Evolutionary conservation across 805 yeast species (phyloP).

Genomic region (Candida nonsorbophila): DNA sequence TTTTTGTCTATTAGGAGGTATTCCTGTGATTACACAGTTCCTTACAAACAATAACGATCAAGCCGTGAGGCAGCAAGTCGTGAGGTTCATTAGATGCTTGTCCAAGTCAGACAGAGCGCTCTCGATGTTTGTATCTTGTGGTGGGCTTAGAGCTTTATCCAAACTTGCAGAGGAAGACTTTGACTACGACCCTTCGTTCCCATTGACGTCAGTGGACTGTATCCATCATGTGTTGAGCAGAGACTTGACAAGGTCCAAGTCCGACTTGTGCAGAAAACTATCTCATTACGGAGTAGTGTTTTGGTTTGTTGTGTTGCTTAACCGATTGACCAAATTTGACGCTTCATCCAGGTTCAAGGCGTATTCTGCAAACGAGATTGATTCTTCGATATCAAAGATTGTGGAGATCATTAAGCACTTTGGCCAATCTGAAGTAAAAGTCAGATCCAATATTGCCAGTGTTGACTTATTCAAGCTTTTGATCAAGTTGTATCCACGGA

Average conservation of each 20-base stretch:
- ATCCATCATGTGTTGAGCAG: constrained; percentile 29
- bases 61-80: constrained; percentile 32
- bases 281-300: constrained; percentile 38
- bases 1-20: constrained; percentile 39
- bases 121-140: constrained; percentile 39
- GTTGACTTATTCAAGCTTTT: constrained; percentile 35
- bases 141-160: constrained; percentile 39
- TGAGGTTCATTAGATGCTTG: constrained; percentile 26
- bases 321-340: constrained; percentile 17
- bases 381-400: constrained; percentile 19
- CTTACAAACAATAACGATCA: constrained; percentile 22
- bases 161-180: constrained; percentile 44
- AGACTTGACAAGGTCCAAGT: constrained; percentile 33
- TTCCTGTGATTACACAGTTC: constrained; percentile 36
- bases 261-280: constrained; percentile 36
- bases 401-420: constrained; percentile 36
- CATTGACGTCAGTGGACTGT: constrained; percentile 31
- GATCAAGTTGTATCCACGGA: constrained; percentile 31
- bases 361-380: not conserved
- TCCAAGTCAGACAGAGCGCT: constrained; percentile 29
- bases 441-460: constrained; percentile 32
- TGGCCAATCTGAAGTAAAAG: constrained; percentile 43
- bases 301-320: constrained; percentile 37
- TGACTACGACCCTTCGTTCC: constrained; percentile 30
- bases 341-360: constrained; percentile 1